phyloP scores from a whole-genome alignment of 225 moss, liverwort and hornwort species.

The Takakia lepidozioides region DNA sequence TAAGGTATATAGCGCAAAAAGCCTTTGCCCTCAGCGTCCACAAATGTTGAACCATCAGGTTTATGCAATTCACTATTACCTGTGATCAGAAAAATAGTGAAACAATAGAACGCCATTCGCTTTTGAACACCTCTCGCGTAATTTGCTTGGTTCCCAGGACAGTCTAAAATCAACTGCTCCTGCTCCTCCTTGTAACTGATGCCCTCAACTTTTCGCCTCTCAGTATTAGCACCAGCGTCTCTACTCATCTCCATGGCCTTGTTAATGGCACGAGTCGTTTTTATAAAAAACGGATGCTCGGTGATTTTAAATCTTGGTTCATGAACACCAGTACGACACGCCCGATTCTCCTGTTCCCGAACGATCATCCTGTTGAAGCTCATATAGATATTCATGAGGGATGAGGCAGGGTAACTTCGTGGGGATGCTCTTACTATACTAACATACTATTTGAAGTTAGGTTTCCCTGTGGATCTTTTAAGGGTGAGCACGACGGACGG shows the following conservation, averaged over 20 bases:
- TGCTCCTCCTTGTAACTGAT: not conserved
- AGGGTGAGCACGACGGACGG: too few relatives aligned
- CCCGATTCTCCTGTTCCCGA: not conserved
- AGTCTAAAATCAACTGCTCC: not conserved
- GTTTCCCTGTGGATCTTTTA: too few relatives aligned
- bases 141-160: not conserved
- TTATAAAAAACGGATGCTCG: not conserved
- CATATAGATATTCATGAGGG: not conserved
- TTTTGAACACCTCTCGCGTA: not conserved
- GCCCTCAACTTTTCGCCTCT: not conserved
- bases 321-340: not conserved
- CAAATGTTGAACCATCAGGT: too few relatives aligned
- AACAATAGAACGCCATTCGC: not conserved
- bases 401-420: not conserved
- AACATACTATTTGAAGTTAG: too few relatives aligned
- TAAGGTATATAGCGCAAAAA: not conserved
- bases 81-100: not conserved
- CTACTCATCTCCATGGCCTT: not conserved
- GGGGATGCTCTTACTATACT: too few relatives aligned
- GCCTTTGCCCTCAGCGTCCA: too few relatives aligned
- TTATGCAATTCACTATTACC: too few relatives aligned
- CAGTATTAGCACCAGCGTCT: not conserved
- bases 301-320: not conserved
- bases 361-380: not conserved
- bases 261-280: not conserved